Conservation (phyloP, 2,329 filamentous ascomycete species). For the Fusarium dimerum region DNA sequence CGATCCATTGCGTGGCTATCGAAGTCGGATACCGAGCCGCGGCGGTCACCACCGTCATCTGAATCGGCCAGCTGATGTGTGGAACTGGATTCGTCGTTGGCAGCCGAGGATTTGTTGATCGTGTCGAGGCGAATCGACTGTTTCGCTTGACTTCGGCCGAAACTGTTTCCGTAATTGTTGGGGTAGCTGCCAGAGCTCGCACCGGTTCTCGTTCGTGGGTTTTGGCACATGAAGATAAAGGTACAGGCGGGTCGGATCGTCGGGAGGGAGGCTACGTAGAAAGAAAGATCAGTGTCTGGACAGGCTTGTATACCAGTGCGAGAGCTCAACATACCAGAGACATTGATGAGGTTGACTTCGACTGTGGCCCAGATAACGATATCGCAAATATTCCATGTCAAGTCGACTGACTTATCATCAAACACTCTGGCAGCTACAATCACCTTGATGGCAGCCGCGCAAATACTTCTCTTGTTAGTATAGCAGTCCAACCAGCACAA, state of each 20-base stretch:
- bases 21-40: slow-evolving; percentile 11
- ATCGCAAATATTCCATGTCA: slow-evolving; percentile 19
- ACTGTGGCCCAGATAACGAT: slow-evolving; percentile 26
- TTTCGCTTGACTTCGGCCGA: slow-evolving; percentile 12
- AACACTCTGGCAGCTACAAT: slow-evolving; percentile 14
- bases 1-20: slow-evolving; percentile 10
- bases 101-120: slow-evolving; percentile 1
- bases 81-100: slow-evolving; percentile 15
- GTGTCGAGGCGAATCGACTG: slow-evolving; percentile 16
- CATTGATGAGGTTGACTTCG: slow-evolving; percentile 23
- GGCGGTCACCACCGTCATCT: neutral
- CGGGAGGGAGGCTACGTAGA: slow-evolving; percentile 22
- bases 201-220: neutral
- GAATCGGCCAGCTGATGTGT: slow-evolving; percentile 19
- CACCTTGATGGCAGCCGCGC: slow-evolving; percentile 19
- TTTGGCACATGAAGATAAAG: slow-evolving; percentile 14
- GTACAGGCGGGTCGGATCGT: slow-evolving; percentile 20
- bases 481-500: slow-evolving; percentile 19
- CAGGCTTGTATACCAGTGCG: neutral
- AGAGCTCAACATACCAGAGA: slow-evolving; percentile 12
- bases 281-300: neutral
- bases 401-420: slow-evolving; percentile 16
- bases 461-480: slow-evolving; percentile 8
- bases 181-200: slow-evolving; percentile 7
- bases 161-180: slow-evolving; percentile 4